Base-by-base conservation (phyloP, 371 early-diverging fungal species). In the Rhizopus arrhizus region DNA sequence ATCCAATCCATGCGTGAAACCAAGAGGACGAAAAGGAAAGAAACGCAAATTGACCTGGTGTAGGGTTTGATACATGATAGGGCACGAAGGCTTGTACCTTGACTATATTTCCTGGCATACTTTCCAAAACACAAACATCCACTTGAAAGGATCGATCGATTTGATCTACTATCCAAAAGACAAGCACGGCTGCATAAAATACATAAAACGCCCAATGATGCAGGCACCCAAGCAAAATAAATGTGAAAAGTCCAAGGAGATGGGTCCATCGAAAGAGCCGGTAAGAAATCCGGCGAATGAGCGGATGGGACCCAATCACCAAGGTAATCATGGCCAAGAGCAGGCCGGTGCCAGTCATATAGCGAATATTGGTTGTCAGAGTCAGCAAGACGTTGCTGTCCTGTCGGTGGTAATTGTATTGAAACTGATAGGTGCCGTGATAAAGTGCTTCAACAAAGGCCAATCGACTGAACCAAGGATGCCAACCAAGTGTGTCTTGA, bases 181-280 rank as follows among this genome's bases (percentile, higher is more conserved):
- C 11, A 0, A 60, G 8, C 1, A 70, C 73, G 0, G 59, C 52
- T 1, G 51, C 59, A 59, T 78, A 78, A 36, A 78, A 73, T 5
- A 71, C 36, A 7, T 59, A 56, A 56, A 78, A 73, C 2, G 58
- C 51, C 68, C 72, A 66, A 35, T 78, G 75, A 49, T 78, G 78
- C 12, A 69, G 33, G 3, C 58, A 54, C 2, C 75, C 72, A 0
- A 69, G 32, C 12, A 62, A 10, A 10, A 69, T 51, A 40, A 78
- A 12, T 3, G 32, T 38, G 7, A 49, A 22, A 45, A 78, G 68
- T 0, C 72, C 49, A 2, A 33, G 6, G 2, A 78, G 13, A 52
- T 78, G 78, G 0, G 70, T 57, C 13, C 63, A 38, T 2, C 73
- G 78, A 53, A 78, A 78, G 8, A 78, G n/a, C 0, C 70, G 62